Conservation (phyloP, 495 filamentous ascomycete species). For the Xylaria castorea region DNA sequence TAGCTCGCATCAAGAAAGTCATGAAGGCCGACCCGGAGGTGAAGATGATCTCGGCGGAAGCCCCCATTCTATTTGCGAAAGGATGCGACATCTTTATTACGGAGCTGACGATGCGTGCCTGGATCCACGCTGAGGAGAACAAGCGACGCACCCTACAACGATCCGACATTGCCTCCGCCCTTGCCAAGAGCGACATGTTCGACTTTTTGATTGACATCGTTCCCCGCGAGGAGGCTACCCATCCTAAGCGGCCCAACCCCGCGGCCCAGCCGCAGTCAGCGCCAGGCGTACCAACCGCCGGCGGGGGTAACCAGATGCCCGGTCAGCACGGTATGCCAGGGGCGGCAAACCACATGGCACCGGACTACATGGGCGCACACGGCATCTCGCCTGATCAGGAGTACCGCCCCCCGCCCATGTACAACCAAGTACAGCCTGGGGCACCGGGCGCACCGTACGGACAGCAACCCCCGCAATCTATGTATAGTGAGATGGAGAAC, state of each 20-base stretch:
- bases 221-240: slow-evolving; percentile 89
- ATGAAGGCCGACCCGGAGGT: slow-evolving; percentile 99
- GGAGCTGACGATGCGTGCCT: slow-evolving; percentile 98
- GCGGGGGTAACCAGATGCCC: slow-evolving; percentile 62
- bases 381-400: slow-evolving; percentile 74
- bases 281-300: slow-evolving; percentile 52
- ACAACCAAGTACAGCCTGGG: slow-evolving; percentile 72
- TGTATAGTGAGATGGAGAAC: slow-evolving; percentile 79
- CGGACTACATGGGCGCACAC: slow-evolving; percentile 68
- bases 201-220: slow-evolving; percentile 99
- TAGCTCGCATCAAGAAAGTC: slow-evolving; percentile 98
- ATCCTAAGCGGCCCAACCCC: slow-evolving; percentile 75
- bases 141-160: slow-evolving; percentile 94
- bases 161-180: slow-evolving; percentile 92
- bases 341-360: slow-evolving; percentile 70
- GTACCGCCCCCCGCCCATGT: slow-evolving; percentile 82
- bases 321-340: slow-evolving; percentile 65
- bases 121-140: slow-evolving; percentile 99
- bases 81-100: slow-evolving; percentile 99
- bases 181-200: slow-evolving; percentile 99
- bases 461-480: slow-evolving; percentile 68
- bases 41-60: slow-evolving; percentile 99
- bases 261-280: slow-evolving; percentile 52
- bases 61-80: slow-evolving; percentile 97
- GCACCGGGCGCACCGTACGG: slow-evolving; percentile 73